A percentile compares a stretch with the other conserved stretches of the same genome.
Evolutionary conservation across 208 protist genomes (phyloP).

Genomic region (Kentomonas sorsogonicus): DNA sequence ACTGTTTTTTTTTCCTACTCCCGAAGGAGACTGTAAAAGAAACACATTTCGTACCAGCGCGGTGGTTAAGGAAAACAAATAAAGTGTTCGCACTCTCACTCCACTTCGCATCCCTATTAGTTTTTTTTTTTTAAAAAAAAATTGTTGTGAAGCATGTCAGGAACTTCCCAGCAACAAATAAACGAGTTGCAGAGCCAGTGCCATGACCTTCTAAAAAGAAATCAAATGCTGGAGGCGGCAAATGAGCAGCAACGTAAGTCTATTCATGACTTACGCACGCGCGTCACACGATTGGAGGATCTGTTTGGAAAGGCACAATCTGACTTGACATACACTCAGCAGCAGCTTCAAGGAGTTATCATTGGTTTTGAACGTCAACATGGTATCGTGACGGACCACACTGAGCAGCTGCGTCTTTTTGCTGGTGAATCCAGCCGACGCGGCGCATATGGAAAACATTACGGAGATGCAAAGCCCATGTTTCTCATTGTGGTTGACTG

Average conservation of each 20-base stretch:
- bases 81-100: no score
- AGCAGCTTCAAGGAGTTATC: slow-evolving; percentile 81
- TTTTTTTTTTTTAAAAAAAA: no score
- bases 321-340: slow-evolving; percentile 74
- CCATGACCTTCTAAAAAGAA: no score
- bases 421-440: slow-evolving; percentile 59
- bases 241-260: slow-evolving; percentile 38
- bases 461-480: slow-evolving; percentile 16
- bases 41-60: no score
- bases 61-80: no score
- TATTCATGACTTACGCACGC: slow-evolving; percentile 40
- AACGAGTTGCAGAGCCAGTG: no score
- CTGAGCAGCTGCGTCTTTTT: slow-evolving; percentile 80
- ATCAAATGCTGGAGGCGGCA: slow-evolving; percentile 28
- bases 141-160: no score
- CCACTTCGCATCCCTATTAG: no score
- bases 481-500: slow-evolving; percentile 65
- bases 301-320: slow-evolving; percentile 53
- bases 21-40: no score
- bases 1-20: no score
- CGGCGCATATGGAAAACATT: slow-evolving; percentile 5
- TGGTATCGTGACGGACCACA: slow-evolving; percentile 79
- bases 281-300: slow-evolving; percentile 52
- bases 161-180: no score
- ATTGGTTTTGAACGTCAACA: slow-evolving; percentile 64